A percentile compares a stretch with the other conserved stretches of the same genome.
phyloP scores from a whole-genome alignment of 1,139 yeast genomes.

The Yarrowia galli region DNA sequence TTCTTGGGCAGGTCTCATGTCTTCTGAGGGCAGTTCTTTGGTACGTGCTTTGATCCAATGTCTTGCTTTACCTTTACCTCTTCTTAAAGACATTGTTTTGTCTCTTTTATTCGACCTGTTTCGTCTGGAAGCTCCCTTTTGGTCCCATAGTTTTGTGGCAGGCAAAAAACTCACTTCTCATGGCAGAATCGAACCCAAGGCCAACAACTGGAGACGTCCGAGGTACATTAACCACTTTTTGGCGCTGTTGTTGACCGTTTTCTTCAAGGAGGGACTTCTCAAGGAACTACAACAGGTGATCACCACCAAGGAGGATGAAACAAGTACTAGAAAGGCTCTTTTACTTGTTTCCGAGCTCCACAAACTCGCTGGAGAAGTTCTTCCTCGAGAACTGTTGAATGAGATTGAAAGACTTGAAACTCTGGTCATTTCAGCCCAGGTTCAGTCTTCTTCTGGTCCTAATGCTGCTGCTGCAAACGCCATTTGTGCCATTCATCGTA shows the following conservation, averaged over 20 bases:
- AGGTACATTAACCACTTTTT: slow-evolving; percentile 61
- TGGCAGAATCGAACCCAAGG: slow-evolving; percentile 44
- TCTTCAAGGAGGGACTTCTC: slow-evolving; percentile 65
- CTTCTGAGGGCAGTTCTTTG: slow-evolving; percentile 52
- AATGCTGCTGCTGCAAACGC: slow-evolving; percentile 43
- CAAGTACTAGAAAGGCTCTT: slow-evolving; percentile 65
- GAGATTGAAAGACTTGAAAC: slow-evolving; percentile 49
- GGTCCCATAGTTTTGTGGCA: slow-evolving; percentile 57
- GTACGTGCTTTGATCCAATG: slow-evolving; percentile 68
- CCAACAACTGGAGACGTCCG: slow-evolving; percentile 40
- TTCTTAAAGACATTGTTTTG: slow-evolving; percentile 67
- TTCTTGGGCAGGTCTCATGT: slow-evolving; percentile 72
- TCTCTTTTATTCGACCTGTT: slow-evolving; percentile 77
- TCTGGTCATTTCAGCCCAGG: slow-evolving; percentile 48
- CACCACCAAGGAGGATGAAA: slow-evolving; percentile 56
- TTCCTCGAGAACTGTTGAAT: slow-evolving; percentile 55
- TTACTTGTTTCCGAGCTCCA: slow-evolving; percentile 68
- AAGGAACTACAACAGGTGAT: slow-evolving; percentile 59
- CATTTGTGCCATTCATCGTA: slow-evolving; percentile 49
- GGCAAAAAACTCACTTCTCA: slow-evolving; percentile 50
- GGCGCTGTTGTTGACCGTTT: slow-evolving; percentile 62
- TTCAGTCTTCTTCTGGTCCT: slow-evolving; percentile 38
- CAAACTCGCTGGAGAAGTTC: slow-evolving; percentile 60
- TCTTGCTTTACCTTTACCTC: slow-evolving; percentile 62
- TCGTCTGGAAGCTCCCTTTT: slow-evolving; percentile 66